phyloP scores from a whole-genome alignment of 2,329 filamentous ascomycete genomes.

The Neofusicoccum kwambonambiense region DNA sequence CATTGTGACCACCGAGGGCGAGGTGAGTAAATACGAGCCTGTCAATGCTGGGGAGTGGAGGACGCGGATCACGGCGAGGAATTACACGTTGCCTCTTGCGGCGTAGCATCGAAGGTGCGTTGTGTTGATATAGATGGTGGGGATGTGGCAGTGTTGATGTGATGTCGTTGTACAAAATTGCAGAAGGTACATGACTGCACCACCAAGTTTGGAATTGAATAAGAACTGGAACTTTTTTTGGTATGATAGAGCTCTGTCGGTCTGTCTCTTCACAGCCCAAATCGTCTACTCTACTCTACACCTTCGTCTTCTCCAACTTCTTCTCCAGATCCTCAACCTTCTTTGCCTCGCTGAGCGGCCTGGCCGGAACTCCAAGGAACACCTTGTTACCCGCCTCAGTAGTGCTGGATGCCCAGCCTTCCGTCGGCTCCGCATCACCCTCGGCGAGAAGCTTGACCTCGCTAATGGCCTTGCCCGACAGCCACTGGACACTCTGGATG shows the following conservation, averaged over 20 bases:
- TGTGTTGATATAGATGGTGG: background rate
- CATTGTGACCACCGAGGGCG: conserved; percentile 25
- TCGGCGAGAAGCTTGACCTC: conserved; percentile 14
- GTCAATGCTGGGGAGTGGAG: conserved; percentile 82
- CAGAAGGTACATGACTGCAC: too few species aligned
- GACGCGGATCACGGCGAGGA: conserved; percentile 72
- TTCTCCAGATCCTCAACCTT: conserved; percentile 18
- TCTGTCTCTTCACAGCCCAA: background rate
- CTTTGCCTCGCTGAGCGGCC: conserved; percentile 14
- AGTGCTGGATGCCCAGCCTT: background rate
- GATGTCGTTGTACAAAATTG: too few species aligned
- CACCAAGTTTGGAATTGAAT: background rate
- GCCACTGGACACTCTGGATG: conserved; percentile 11
- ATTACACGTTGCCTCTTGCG: conserved; percentile 41
- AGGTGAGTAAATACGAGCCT: conserved; percentile 71
- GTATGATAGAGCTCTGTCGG: background rate
- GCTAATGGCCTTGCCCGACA: conserved; percentile 15
- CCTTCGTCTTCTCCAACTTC: conserved; percentile 13
- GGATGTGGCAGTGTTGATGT: too few species aligned
- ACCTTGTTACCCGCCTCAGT: conserved; percentile 14
- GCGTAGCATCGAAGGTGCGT: too few species aligned
- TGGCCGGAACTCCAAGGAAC: conserved; percentile 9
- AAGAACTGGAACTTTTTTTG: background rate
- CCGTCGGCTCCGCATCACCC: background rate
- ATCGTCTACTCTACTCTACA: conserved; percentile 1